phyloP scores from a whole-genome alignment of 257 asterid genomes.

The Mentha longifolia region DNA sequence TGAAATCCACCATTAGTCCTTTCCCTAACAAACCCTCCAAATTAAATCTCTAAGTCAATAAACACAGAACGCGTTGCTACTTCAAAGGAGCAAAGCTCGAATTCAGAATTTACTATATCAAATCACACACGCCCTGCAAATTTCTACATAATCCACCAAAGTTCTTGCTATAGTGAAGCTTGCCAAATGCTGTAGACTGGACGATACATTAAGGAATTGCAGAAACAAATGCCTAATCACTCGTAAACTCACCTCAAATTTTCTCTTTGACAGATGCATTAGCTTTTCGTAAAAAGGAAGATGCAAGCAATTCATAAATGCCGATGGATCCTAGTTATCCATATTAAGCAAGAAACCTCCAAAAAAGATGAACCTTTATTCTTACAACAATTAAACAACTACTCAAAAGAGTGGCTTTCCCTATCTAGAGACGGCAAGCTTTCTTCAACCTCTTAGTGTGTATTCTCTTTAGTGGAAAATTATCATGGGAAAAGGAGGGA shows the following conservation, averaged over 20 bases:
- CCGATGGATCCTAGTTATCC: constrained; percentile 14
- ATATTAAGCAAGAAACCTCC: constrained; percentile 24
- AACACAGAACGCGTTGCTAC: background rate
- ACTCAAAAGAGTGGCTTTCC: constrained; percentile 17
- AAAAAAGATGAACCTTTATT: constrained; percentile 25
- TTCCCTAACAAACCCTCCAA: background rate
- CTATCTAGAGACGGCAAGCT: constrained; percentile 9
- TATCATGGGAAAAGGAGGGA: no score
- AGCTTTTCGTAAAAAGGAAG: background rate
- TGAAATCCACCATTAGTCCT: background rate
- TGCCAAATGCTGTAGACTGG: constrained; percentile 7
- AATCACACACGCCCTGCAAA: background rate
- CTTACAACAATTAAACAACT: constrained; percentile 6
- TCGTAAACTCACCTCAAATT: background rate
- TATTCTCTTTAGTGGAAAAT: no score
- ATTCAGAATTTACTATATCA: background rate
- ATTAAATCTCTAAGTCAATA: constrained; percentile 14
- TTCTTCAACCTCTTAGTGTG: constrained; percentile 9
- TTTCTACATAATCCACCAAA: constrained; percentile 4
- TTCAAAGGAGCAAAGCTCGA: constrained; percentile 17
- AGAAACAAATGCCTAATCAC: constrained; percentile 10
- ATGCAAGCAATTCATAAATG: background rate
- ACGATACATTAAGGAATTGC: background rate
- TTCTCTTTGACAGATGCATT: background rate
- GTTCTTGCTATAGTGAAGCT: constrained; percentile 24